Percentiles rank a stretch among this genome's conserved stretches.
These are phyloP conservation scores for Tagetes patula DNA, from an alignment of 129 eudicot species.

Conservation along the genomic window DNA sequence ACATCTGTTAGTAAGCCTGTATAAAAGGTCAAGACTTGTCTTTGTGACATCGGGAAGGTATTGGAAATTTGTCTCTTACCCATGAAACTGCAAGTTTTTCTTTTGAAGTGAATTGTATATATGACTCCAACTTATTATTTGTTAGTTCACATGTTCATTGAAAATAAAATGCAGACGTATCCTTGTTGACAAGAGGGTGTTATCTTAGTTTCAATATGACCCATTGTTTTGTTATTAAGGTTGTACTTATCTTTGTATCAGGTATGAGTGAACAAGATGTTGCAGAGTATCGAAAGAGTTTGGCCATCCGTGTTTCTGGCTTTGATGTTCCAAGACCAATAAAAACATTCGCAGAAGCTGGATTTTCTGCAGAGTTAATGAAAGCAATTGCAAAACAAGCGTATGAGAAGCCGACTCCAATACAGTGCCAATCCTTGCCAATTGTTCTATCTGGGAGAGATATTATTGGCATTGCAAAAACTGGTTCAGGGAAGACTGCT, in stretches of 20 bases:
- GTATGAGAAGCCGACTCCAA: conserved; percentile 90
- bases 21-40: conserved; percentile 8
- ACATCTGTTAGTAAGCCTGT: not conserved
- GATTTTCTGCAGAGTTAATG: conserved; percentile 75
- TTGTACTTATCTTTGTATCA: conserved; percentile 31
- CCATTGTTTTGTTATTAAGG: conserved; percentile 11
- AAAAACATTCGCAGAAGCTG: conserved; percentile 86
- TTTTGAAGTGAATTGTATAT: not conserved
- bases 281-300: conserved; percentile 68
- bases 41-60: not conserved
- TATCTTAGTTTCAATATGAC: not conserved
- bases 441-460: conserved; percentile 85
- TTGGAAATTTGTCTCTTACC: not conserved
- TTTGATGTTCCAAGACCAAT: conserved; percentile 95
- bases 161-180: conserved; percentile 1
- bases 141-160: not conserved
- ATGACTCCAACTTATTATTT: not conserved
- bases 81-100: not conserved
- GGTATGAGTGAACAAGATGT: conserved; percentile 96
- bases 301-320: conserved; percentile 92
- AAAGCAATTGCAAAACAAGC: conserved; percentile 90
- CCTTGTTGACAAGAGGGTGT: not conserved
- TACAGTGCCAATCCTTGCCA: conserved; percentile 93
- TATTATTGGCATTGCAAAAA: conserved; percentile 94
- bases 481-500: conserved; percentile 99